Percentiles rank a stretch among this genome's conserved stretches.
These are phyloP conservation scores for Fonsecaea erecta DNA, from an alignment of 2,329 filamentous ascomycete species.

Conservation along the genomic window DNA sequence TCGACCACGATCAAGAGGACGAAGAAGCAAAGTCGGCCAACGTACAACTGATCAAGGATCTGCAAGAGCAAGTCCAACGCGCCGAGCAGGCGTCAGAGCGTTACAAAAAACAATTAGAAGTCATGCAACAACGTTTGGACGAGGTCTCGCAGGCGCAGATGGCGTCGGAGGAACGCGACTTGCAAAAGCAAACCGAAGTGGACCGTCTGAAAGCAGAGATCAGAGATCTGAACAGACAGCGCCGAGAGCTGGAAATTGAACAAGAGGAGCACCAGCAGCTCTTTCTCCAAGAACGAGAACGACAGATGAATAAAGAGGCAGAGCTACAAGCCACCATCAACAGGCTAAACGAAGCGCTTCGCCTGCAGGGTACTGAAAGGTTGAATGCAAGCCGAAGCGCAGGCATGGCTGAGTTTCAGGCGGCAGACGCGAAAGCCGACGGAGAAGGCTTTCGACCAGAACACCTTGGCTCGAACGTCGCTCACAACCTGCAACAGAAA, in stretches of 20 bases:
- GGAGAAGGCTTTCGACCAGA: slow-evolving; percentile 8
- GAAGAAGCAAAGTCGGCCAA: slow-evolving; percentile 80
- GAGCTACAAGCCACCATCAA: slow-evolving; percentile 91
- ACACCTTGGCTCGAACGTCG: slow-evolving; percentile 18
- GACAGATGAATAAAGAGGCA: slow-evolving; percentile 80
- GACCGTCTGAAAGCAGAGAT: slow-evolving; percentile 83
- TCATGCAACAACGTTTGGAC: slow-evolving; percentile 83
- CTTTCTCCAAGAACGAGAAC: slow-evolving; percentile 89
- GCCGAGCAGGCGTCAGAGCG: slow-evolving; percentile 79
- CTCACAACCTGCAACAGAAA: slow-evolving; percentile 82
- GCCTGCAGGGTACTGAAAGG: slow-evolving; percentile 68
- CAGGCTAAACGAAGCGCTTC: slow-evolving; percentile 84
- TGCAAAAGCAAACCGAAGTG: slow-evolving; percentile 83
- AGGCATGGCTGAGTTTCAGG: slow-evolving; percentile 1
- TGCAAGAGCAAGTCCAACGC: slow-evolving; percentile 80
- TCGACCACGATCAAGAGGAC: slow-evolving; percentile 57
- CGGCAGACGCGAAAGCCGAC: neutral
- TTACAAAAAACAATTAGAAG: slow-evolving; percentile 80
- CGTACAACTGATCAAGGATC: slow-evolving; percentile 71
- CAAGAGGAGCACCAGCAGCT: slow-evolving; percentile 88
- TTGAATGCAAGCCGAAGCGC: slow-evolving; percentile 53
- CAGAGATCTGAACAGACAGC: slow-evolving; percentile 78
- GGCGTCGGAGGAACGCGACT: slow-evolving; percentile 82
- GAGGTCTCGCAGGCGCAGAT: slow-evolving; percentile 82
- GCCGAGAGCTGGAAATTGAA: slow-evolving; percentile 87